Percentiles rank a stretch among this genome's conserved stretches.
Conservation (phyloP, 2,329 filamentous ascomycete species). For the Penicillium sp. region DNA sequence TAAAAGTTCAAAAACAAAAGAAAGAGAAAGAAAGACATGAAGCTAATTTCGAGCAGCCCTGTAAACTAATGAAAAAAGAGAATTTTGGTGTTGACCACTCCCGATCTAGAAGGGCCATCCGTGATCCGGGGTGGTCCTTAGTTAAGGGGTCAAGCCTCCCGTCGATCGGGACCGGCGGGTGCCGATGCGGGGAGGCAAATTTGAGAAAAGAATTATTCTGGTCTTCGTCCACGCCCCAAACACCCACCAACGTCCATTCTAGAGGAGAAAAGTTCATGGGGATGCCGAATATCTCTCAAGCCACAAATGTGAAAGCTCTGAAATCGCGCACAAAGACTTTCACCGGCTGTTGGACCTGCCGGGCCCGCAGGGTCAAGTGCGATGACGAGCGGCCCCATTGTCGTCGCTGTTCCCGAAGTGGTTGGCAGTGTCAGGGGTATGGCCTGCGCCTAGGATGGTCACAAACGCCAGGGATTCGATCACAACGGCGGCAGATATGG, state of each 20-base stretch:
- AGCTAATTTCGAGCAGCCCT: no score
- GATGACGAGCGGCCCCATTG: conserved; percentile 29
- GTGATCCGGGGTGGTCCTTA: not conserved
- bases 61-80: no score
- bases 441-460: conserved; percentile 30
- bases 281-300: conserved; percentile 19
- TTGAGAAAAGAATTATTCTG: not conserved
- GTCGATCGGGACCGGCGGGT: conserved; percentile 13
- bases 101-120: not conserved
- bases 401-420: conserved; percentile 25
- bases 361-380: conserved; percentile 29
- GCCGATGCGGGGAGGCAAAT: conserved; percentile 15
- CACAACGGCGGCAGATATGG: conserved; percentile 23
- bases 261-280: conserved; percentile 8
- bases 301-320: conserved; percentile 17
- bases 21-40: no score
- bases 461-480: conserved; percentile 16
- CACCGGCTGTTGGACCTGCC: conserved; percentile 33
- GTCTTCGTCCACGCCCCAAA: not conserved
- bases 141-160: not conserved
- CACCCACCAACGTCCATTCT: not conserved
- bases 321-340: conserved; percentile 30
- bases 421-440: conserved; percentile 30
- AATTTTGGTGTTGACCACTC: no score
- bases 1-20: no score